These are phyloP conservation scores for Royoungia palumana DNA, from an alignment of 768 basidiomycete genomes.

Conservation along the genomic window DNA sequence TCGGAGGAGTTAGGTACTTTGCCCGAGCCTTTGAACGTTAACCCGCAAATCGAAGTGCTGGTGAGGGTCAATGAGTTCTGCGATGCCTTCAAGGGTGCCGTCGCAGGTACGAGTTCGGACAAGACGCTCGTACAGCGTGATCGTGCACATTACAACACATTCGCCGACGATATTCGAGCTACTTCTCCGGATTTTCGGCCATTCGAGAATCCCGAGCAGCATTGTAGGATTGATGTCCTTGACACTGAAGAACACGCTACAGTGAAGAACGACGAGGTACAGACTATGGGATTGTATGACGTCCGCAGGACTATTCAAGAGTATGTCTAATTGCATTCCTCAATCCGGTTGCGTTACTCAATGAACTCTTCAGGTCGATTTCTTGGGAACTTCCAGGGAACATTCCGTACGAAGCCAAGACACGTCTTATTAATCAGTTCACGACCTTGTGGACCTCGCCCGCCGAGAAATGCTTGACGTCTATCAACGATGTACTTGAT, in stretches of 20 bases:
- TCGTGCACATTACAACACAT: slow-evolving; percentile 29
- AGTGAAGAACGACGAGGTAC: background rate
- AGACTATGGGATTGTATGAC: slow-evolving; percentile 30
- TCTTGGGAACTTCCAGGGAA: slow-evolving; percentile 44
- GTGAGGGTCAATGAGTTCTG: slow-evolving; percentile 45
- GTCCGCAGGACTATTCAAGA: slow-evolving; percentile 34
- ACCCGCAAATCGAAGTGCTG: slow-evolving; percentile 47
- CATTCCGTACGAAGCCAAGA: slow-evolving; percentile 40
- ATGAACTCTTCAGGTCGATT: slow-evolving; percentile 30
- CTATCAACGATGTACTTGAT: slow-evolving; percentile 31
- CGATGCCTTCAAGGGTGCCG: slow-evolving; percentile 31
- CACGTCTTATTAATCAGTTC: slow-evolving; percentile 33
- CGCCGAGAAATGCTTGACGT: slow-evolving; percentile 32
- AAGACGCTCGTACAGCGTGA: slow-evolving; percentile 39
- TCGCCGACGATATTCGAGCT: slow-evolving; percentile 34
- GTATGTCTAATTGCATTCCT: slow-evolving; percentile 23
- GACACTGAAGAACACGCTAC: slow-evolving; percentile 4
- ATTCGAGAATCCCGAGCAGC: slow-evolving; percentile 13
- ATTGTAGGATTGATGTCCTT: slow-evolving; percentile 6
- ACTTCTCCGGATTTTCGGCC: slow-evolving; percentile 45
- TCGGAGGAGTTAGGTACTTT: slow-evolving; percentile 34
- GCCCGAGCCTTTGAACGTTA: slow-evolving; percentile 36
- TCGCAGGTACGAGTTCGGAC: slow-evolving; percentile 32
- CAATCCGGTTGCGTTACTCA: background rate
- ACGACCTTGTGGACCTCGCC: slow-evolving; percentile 38